These are phyloP conservation scores for Aspergillus campestris DNA, from an alignment of 495 filamentous ascomycete genomes.

Conservation along the genomic window DNA sequence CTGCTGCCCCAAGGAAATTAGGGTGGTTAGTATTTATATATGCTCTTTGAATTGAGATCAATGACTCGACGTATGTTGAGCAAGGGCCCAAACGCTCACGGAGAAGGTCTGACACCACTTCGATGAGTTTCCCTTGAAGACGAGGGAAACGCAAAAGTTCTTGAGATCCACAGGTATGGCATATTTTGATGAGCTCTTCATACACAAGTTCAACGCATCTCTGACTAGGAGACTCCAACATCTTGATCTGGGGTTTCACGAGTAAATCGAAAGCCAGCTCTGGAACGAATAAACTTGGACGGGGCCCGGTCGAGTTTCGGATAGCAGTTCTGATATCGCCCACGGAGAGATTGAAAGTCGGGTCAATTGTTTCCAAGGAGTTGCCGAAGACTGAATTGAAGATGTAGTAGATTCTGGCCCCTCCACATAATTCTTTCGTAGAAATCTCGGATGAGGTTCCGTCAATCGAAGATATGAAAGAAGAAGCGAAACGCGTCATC, in stretches of 20 bases:
- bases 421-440: slow-evolving; percentile 95
- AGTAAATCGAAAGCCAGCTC: slow-evolving; percentile 96
- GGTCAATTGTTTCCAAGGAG: slow-evolving; percentile 91
- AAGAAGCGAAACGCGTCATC: slow-evolving; percentile 97
- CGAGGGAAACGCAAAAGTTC: slow-evolving; percentile 88
- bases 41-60: slow-evolving; percentile 93
- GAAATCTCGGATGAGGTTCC: slow-evolving; percentile 98
- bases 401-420: slow-evolving; percentile 97
- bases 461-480: slow-evolving; percentile 98
- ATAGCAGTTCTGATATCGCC: slow-evolving; percentile 98
- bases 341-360: slow-evolving; percentile 86
- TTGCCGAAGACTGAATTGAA: slow-evolving; percentile 99
- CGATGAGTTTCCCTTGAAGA: slow-evolving; percentile 93
- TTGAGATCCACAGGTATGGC: slow-evolving; percentile 94
- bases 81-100: slow-evolving; percentile 85
- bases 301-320: slow-evolving; percentile 92
- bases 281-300: slow-evolving; percentile 92
- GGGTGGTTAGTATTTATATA: slow-evolving; percentile 99
- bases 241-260: slow-evolving; percentile 97
- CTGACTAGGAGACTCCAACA: slow-evolving; percentile 91
- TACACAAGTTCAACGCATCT: slow-evolving; percentile 97
- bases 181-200: slow-evolving; percentile 98
- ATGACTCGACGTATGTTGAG: slow-evolving; percentile 84
- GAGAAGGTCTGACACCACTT: slow-evolving; percentile 94
- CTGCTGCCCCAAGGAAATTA: slow-evolving; percentile 94